Conservation (phyloP, 176 grass and related monocot genomes). For the Bromus sterilis region DNA sequence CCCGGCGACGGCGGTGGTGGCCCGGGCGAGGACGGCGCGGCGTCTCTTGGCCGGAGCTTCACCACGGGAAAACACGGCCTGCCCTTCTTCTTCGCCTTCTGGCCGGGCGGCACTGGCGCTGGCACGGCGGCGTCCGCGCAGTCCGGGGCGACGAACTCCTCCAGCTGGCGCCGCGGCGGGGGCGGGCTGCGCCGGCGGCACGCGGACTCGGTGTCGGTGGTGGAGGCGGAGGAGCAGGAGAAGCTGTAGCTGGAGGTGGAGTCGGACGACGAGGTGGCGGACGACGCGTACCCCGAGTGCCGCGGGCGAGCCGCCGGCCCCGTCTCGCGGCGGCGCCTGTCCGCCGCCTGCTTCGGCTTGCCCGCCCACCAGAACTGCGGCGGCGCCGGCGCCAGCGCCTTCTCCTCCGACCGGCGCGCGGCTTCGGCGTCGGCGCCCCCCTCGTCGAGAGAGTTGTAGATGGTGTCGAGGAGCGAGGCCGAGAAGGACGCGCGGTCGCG, state of each 20-base stretch:
- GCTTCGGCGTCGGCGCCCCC: background rate
- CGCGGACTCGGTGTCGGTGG: slow-evolving; percentile 26
- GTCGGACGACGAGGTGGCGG: slow-evolving; percentile 49
- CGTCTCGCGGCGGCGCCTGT: slow-evolving; percentile 12
- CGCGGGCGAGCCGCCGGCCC: background rate
- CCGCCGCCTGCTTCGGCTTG: slow-evolving; percentile 25
- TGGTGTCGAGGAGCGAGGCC: slow-evolving; percentile 57
- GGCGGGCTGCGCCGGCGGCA: background rate
- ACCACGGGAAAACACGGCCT: slow-evolving; percentile 23
- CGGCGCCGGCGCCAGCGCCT: background rate
- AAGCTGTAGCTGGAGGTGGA: slow-evolving; percentile 42
- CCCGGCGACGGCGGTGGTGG: slow-evolving; percentile 12
- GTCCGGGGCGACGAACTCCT: background rate
- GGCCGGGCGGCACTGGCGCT: background rate
- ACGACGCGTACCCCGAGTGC: slow-evolving; percentile 39
- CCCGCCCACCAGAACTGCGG: slow-evolving; percentile 53
- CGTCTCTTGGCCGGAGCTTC: background rate
- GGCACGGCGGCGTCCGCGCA: background rate
- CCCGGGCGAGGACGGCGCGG: background rate
- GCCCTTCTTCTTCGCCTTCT: slow-evolving; percentile 21
- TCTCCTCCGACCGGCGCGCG: slow-evolving; percentile 1
- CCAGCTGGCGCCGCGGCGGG: background rate
- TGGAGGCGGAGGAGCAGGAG: slow-evolving; percentile 48
- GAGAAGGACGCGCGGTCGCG: slow-evolving; percentile 49
- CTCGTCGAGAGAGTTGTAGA: slow-evolving; percentile 63